phyloP scores from a whole-genome alignment of 495 filamentous ascomycete genomes.

The Podospora pseudocomata region DNA sequence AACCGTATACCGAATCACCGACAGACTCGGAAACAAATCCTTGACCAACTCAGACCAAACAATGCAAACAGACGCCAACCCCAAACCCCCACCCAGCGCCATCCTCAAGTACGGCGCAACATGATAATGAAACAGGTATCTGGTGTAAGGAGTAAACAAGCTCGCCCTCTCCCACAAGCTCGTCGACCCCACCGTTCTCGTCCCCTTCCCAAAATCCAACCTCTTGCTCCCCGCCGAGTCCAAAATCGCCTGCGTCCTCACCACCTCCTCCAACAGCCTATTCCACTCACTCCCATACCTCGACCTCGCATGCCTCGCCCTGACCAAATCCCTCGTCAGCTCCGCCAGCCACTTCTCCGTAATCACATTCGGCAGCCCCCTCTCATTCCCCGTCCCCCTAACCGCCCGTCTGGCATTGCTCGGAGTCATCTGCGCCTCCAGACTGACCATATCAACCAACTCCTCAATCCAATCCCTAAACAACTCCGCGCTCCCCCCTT shows the following conservation, averaged over 20 bases:
- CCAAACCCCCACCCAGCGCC: constrained; percentile 59
- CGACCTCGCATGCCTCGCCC: constrained; percentile 75
- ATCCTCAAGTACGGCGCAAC: constrained; percentile 62
- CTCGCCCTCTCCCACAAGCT: constrained; percentile 52
- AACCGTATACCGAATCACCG: constrained; percentile 79
- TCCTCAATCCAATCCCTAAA: constrained; percentile 96
- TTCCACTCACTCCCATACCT: constrained; percentile 87
- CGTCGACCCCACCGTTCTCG: constrained; percentile 48
- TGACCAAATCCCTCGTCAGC: constrained; percentile 71
- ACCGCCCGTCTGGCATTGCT: constrained; percentile 1
- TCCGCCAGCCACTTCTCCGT: constrained; percentile 92
- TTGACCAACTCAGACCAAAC: constrained; percentile 92
- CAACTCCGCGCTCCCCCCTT: constrained; percentile 73
- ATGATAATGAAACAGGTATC: constrained; percentile 71
- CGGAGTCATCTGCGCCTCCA: constrained; percentile 42
- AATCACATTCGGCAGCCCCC: constrained; percentile 68
- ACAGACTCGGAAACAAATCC: constrained; percentile 66
- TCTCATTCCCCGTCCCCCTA: constrained; percentile 39
- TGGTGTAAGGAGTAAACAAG: constrained; percentile 79
- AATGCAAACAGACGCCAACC: constrained; percentile 73
- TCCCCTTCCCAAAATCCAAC: constrained; percentile 60
- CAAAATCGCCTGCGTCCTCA: constrained; percentile 73
- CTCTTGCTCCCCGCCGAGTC: constrained; percentile 78
- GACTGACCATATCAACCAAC: constrained; percentile 66
- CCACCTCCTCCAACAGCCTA: constrained; percentile 65